These are phyloP conservation scores for Pythium sp. DNA, from an alignment of 352 stramenopile species.

Conservation along the genomic window DNA sequence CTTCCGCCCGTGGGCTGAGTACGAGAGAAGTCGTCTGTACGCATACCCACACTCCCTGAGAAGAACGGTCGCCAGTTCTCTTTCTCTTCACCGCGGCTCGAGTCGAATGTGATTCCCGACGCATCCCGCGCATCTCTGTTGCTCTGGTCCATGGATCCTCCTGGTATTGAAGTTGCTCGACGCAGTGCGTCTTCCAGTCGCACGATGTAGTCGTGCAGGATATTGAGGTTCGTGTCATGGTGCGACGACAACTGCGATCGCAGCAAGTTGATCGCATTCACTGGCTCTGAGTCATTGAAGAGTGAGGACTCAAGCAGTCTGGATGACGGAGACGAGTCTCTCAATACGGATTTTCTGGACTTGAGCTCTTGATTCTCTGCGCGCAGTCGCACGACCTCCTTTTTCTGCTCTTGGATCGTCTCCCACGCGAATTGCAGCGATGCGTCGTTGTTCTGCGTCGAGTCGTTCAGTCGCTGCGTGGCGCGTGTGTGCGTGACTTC, in stretches of 20 bases:
- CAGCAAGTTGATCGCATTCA: slow-evolving; percentile 43
- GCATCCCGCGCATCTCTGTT: slow-evolving; percentile 21
- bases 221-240: slow-evolving; percentile 46
- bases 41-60: slow-evolving; percentile 21
- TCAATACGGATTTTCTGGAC: slow-evolving; percentile 1
- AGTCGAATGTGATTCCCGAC: slow-evolving; percentile 39
- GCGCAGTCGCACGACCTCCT: slow-evolving; percentile 59
- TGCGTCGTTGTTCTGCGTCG: slow-evolving; percentile 40
- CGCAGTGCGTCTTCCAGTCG: slow-evolving; percentile 42
- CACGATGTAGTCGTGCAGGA: slow-evolving; percentile 60
- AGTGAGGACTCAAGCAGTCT: slow-evolving; percentile 15
- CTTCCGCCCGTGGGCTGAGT: slow-evolving; percentile 20
- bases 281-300: slow-evolving; percentile 30
- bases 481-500: slow-evolving; percentile 26
- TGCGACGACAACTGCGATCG: slow-evolving; percentile 52
- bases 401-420: slow-evolving; percentile 72
- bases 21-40: slow-evolving; percentile 32
- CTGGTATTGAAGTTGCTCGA: slow-evolving; percentile 7
- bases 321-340: slow-evolving; percentile 1
- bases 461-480: slow-evolving; percentile 20
- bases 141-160: slow-evolving; percentile 6
- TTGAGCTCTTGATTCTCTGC: slow-evolving; percentile 49
- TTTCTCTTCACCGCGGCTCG: slow-evolving; percentile 31
- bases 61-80: slow-evolving; percentile 24
- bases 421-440: slow-evolving; percentile 78